These are phyloP conservation scores for Sarcocystis neurona DNA, from an alignment of 169 alveolate species.

Conservation along the genomic window DNA sequence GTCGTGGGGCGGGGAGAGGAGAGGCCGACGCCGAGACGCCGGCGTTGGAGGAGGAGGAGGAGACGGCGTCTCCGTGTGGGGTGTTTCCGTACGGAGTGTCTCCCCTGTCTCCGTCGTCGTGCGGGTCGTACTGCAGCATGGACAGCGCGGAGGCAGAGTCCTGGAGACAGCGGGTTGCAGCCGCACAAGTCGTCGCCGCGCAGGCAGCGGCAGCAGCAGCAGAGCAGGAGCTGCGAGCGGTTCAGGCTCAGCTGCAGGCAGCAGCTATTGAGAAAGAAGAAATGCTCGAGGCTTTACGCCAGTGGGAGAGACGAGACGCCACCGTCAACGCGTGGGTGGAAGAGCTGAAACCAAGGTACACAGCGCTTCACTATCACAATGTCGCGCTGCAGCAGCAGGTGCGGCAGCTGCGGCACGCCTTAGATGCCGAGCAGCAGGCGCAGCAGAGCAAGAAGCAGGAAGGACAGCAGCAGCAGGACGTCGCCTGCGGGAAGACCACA, in stretches of 20 bases:
- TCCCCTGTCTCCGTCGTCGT: too few species aligned
- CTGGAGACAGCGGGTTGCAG: not conserved
- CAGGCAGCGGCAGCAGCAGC: not conserved
- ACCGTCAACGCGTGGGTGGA: not conserved
- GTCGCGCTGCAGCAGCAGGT: not conserved
- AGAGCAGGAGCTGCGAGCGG: not conserved
- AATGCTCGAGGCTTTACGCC: not conserved
- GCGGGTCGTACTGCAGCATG: too few species aligned
- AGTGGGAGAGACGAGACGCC: constrained; percentile 1
- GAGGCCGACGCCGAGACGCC: not conserved
- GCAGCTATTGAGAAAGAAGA: not conserved
- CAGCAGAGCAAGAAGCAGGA: not conserved
- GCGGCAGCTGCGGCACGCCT: not conserved
- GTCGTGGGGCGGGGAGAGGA: not conserved
- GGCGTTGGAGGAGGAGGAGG: not conserved
- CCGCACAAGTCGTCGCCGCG: not conserved
- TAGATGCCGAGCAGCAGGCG: constrained; percentile 1
- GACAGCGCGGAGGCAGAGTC: not conserved
- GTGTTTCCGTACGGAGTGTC: not conserved
- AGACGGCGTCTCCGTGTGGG: not conserved
- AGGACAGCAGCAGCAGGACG: constrained; percentile 5
- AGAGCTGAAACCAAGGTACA: constrained; percentile 14
- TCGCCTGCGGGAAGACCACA: constrained; percentile 3
- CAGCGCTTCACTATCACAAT: not conserved
- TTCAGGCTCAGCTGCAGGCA: not conserved